A percentile compares a stretch with the other conserved stretches of the same genome.
These are phyloP conservation scores for Talaromyces trachyspermus DNA, from an alignment of 495 filamentous ascomycete genomes.

Conservation along the genomic window DNA sequence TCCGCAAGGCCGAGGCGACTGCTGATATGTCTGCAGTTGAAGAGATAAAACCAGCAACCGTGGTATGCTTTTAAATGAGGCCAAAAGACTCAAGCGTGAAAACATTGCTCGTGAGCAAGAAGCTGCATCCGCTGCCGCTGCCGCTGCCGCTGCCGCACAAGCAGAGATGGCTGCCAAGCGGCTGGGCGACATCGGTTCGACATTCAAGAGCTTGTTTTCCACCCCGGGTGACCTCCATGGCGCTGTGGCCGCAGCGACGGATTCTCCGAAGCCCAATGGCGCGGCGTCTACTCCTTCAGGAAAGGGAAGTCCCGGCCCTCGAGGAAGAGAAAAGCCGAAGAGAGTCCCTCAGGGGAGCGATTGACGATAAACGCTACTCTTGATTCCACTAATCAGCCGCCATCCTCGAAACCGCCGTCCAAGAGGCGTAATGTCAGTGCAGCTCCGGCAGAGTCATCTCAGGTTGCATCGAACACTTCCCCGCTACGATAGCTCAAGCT, in stretches of 20 bases:
- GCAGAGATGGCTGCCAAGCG: constrained; percentile 57
- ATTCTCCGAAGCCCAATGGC: constrained; percentile 5
- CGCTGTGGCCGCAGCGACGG: constrained; percentile 1
- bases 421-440: constrained; percentile 52
- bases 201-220: constrained; percentile 39
- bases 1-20: constrained; percentile 42
- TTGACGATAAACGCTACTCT: background rate
- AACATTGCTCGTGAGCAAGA: constrained; percentile 57
- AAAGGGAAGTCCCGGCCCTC: constrained; percentile 14
- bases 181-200: constrained; percentile 44
- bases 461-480: background rate
- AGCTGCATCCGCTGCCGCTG: constrained; percentile 39
- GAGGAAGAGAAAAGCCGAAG: constrained; percentile 27
- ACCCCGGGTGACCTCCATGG: constrained; percentile 10
- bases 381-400: constrained; percentile 4
- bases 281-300: constrained; percentile 11
- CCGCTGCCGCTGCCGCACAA: constrained; percentile 43
- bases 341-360: constrained; percentile 14
- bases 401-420: constrained; percentile 12
- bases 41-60: constrained; percentile 61
- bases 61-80: constrained; percentile 87
- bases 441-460: constrained; percentile 21
- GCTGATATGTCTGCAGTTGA: constrained; percentile 28
- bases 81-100: constrained; percentile 84
- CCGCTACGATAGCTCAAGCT: constrained; percentile 9